Evolutionary conservation across 2,329 filamentous ascomycete genomes (phyloP).

Genomic region (Colletotrichum sp.): DNA sequence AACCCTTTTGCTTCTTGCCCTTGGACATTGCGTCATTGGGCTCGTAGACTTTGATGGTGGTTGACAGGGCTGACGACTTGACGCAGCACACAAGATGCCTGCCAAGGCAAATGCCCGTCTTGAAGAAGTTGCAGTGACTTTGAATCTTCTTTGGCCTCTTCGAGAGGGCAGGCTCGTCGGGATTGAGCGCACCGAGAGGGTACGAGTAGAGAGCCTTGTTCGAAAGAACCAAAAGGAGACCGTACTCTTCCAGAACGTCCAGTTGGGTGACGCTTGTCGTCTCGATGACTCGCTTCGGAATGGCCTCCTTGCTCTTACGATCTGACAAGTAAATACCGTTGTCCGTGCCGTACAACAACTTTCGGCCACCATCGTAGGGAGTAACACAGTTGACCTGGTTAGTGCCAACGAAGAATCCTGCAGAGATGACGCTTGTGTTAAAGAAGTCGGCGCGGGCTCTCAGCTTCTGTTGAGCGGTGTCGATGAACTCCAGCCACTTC

Average conservation of each 20-base stretch:
- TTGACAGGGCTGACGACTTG: conserved; percentile 90
- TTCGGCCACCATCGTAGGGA: conserved; percentile 92
- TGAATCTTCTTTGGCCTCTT: conserved; percentile 96
- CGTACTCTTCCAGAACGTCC: conserved; percentile 94
- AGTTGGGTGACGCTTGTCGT: conserved; percentile 89
- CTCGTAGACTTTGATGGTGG: conserved; percentile 99
- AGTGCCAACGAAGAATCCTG: conserved; percentile 63
- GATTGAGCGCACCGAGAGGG: conserved; percentile 83
- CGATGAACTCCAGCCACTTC: conserved; percentile 97
- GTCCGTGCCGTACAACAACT: conserved; percentile 93
- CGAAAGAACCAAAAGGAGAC: conserved; percentile 86
- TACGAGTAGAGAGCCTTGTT: conserved; percentile 95
- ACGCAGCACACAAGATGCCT: conserved; percentile 95
- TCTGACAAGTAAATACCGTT: conserved; percentile 92
- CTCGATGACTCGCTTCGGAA: conserved; percentile 84
- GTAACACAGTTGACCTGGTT: conserved; percentile 95
- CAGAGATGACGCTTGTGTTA: conserved; percentile 69
- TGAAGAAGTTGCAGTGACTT: conserved; percentile 98
- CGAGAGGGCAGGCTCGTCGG: conserved; percentile 78
- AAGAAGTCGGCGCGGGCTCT: conserved; percentile 92
- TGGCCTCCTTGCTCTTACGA: conserved; percentile 83
- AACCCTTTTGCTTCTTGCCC: conserved; percentile 93
- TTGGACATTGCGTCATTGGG: conserved; percentile 94
- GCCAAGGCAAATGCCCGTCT: conserved; percentile 91
- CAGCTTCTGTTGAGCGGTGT: conserved; percentile 85